Evolutionary conservation across 1,284 basidiomycete species (phyloP).

Genomic region (Tilletia indica): DNA sequence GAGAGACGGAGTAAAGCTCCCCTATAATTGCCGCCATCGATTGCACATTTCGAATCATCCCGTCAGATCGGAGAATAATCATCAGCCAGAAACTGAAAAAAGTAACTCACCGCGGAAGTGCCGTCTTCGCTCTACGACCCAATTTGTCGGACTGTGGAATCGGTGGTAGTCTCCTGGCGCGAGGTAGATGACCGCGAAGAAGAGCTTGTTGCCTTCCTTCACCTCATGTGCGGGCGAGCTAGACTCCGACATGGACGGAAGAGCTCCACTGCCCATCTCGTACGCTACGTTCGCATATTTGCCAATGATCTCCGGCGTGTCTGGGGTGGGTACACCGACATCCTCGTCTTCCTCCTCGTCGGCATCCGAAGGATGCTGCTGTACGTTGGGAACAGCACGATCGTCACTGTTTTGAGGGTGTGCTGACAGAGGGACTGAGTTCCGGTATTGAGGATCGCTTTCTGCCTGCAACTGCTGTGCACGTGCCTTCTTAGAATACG

Average conservation of each 20-base stretch:
- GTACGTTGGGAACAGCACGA: constrained; percentile 16
- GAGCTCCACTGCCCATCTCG: constrained; percentile 49
- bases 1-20: constrained; percentile 93
- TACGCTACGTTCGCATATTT: constrained; percentile 53
- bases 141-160: constrained; percentile 91
- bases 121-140: constrained; percentile 92
- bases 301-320: constrained; percentile 52
- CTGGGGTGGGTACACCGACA: constrained; percentile 50
- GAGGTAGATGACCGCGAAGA: constrained; percentile 93
- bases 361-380: constrained; percentile 22
- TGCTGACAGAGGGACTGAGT: neutral
- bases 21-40: constrained; percentile 58
- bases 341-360: constrained; percentile 47
- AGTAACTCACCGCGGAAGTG: constrained; percentile 77
- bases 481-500: neutral
- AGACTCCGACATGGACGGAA: constrained; percentile 47
- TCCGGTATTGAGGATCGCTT: neutral
- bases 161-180: constrained; percentile 98
- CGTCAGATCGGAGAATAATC: too few species aligned
- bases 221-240: constrained; percentile 39
- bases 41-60: neutral
- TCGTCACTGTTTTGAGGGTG: neutral
- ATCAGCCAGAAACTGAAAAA: neutral
- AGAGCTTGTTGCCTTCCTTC: constrained; percentile 71
- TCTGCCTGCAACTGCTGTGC: neutral